phyloP scores from a whole-genome alignment of 352 stramenopile species.

The Phytophthora agathidicida region DNA sequence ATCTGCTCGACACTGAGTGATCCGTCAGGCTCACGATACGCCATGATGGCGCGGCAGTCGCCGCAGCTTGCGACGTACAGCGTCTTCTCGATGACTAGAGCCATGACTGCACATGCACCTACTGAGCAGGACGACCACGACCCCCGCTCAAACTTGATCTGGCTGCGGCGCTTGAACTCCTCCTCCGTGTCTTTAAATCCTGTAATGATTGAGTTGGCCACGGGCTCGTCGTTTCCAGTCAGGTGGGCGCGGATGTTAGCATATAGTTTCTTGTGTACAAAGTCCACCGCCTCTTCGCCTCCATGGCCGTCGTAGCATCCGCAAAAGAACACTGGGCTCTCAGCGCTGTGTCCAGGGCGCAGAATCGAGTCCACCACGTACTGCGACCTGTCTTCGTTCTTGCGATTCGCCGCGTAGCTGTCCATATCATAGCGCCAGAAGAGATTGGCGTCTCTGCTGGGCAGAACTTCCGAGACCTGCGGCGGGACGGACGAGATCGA shows the following conservation, averaged over 20 bases:
- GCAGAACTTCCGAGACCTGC: conserved; percentile 58
- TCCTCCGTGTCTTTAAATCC: conserved; percentile 68
- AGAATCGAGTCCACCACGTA: conserved; percentile 51
- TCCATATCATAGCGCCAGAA: conserved; percentile 79
- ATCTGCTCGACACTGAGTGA: conserved; percentile 67
- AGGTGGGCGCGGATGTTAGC: conserved; percentile 57
- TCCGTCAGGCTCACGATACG: conserved; percentile 55
- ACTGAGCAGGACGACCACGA: conserved; percentile 69
- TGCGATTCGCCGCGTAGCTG: conserved; percentile 68
- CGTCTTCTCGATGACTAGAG: conserved; percentile 56
- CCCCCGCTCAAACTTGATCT: conserved; percentile 54
- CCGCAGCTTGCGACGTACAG: conserved; percentile 71
- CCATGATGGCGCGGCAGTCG: conserved; percentile 73
- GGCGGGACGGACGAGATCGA: conserved; percentile 52
- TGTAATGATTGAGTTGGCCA: conserved; percentile 55
- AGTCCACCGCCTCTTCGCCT: conserved; percentile 67
- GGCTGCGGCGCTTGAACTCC: conserved; percentile 62
- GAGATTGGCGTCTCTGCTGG: conserved; percentile 37
- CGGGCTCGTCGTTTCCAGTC: conserved; percentile 24
- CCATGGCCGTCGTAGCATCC: conserved; percentile 77
- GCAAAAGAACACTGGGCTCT: conserved; percentile 62
- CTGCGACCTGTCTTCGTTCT: conserved; percentile 71
- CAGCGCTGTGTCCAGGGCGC: conserved; percentile 8
- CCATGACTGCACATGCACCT: conserved; percentile 66
- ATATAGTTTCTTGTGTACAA: conserved; percentile 71